phyloP scores from a whole-genome alignment of 257 asterid genomes.

The Voacanga thouarsii region DNA sequence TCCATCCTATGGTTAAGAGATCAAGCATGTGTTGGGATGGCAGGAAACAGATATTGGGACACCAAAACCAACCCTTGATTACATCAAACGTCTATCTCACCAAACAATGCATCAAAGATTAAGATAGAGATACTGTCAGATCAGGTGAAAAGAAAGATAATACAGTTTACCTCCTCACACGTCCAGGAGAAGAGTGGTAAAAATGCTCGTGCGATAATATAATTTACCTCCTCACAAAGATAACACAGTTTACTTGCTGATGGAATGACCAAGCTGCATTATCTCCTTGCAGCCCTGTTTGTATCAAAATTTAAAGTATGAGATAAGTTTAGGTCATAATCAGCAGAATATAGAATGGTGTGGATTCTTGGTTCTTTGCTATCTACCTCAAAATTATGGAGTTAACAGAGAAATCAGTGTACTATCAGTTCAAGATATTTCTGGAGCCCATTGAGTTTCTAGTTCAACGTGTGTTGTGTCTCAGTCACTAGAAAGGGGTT shows the following conservation, averaged over 20 bases:
- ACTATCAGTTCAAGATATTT: background rate
- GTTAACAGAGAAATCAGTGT: background rate
- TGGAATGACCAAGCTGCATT: background rate
- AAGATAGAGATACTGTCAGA: conserved; percentile 4
- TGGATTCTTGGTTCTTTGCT: too few species aligned
- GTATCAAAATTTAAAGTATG: too few species aligned
- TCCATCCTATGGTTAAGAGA: background rate
- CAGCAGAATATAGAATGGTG: too few species aligned
- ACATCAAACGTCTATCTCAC: background rate
- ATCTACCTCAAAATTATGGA: too few species aligned
- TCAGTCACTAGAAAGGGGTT: background rate
- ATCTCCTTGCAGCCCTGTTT: too few species aligned
- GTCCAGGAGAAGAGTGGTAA: too few species aligned
- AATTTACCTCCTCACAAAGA: too few species aligned
- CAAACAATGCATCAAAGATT: conserved; percentile 4
- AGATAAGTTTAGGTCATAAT: too few species aligned
- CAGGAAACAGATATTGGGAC: conserved; percentile 14
- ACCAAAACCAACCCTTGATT: background rate
- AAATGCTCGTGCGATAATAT: too few species aligned
- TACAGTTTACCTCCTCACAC: too few species aligned
- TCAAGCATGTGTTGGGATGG: conserved; percentile 23
- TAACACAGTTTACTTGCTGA: too few species aligned
- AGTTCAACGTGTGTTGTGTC: background rate
- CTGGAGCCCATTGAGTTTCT: background rate
- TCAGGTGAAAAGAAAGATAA: background rate